Percentiles rank a stretch among this genome's conserved stretches.
Conservation (phyloP, 1,284 basidiomycete species). For the Malassezia brasiliensis region DNA sequence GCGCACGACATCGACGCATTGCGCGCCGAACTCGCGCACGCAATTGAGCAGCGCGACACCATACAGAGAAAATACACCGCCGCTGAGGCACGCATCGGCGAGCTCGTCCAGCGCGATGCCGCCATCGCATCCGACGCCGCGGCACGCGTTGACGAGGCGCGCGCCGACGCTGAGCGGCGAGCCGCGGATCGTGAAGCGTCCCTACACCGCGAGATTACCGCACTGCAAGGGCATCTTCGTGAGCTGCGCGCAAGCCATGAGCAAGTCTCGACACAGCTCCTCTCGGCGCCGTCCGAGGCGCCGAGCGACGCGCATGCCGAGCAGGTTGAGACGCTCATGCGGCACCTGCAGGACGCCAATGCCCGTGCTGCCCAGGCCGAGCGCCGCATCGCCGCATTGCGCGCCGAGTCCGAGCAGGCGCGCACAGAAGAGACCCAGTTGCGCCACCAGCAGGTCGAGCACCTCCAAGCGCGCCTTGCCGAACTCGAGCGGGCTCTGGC, state of each 20-base stretch:
- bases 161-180: conserved; percentile 51
- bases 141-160: conserved; percentile 6
- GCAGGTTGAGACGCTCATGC: conserved; percentile 67
- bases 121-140: not conserved
- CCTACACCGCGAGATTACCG: conserved; percentile 63
- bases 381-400: conserved; percentile 78
- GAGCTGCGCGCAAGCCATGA: conserved; percentile 84
- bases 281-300: conserved; percentile 51
- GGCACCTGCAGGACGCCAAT: conserved; percentile 84
- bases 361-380: conserved; percentile 82
- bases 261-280: conserved; percentile 74
- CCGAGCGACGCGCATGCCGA: not conserved
- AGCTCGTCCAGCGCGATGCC: not conserved
- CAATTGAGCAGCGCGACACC: not conserved
- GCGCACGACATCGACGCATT: not conserved
- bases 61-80: conserved; percentile 1
- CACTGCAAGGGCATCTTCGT: conserved; percentile 75
- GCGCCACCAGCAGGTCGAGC: conserved; percentile 55
- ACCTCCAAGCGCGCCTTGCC: conserved; percentile 61
- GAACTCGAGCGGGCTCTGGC: conserved; percentile 63
- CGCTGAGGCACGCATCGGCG: conserved; percentile 8
- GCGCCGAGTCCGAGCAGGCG: conserved; percentile 53
- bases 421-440: conserved; percentile 22
- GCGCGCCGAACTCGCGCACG: not conserved
- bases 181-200: conserved; percentile 76